Evolutionary conservation across 495 filamentous ascomycete genomes (phyloP), one percentile per base, ranked within the genome.

Genomic region (Hyaloscypha finlandica): DNA sequence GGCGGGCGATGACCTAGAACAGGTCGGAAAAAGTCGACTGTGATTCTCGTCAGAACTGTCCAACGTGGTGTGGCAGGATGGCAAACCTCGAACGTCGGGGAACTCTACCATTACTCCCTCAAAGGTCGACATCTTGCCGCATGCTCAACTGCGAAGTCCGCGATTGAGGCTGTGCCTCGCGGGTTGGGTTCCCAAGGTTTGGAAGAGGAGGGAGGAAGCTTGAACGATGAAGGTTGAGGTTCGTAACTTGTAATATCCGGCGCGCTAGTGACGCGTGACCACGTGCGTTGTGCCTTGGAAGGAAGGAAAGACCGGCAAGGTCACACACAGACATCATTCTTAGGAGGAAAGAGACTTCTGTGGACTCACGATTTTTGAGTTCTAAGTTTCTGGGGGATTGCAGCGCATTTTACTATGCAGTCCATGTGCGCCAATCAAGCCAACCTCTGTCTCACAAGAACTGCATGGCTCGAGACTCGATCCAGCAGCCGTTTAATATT

Each of bases 1-100:
- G 94, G 91, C 33, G 90, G 82, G 32, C 76, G 81, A 20, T 75
- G 77, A 0, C 80, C 82, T 22, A 79, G 81, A 25, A 79, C 78
- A 20, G 79, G 79, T 19, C 93, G 87, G 73, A 97, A 98, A 78
- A 90, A 93, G 75, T 98, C 94, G 65, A 97, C 89, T 68, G 20
- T 59, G 31, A 37, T 30, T 12, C 42, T 14, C 8, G 56, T 59
- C 19, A 66, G 39, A 12, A 35, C 68, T 31, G 54, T 63, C 32
- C 66, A 6, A n/a, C 12, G 20, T 19, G 19, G 9, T 25, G 8
- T 55, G 3, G 45, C 4, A 22, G 8, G 31, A 45, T 33, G 11
- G 14, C 22, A 25, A 65, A 83, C 87, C 85, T 71, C 88, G 76
- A 60, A 94, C 91, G 35, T 87, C 83, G 0, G 90, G 90, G 67